phyloP scores from a whole-genome alignment of 2,329 filamentous ascomycete genomes.

The Trichoderma guizhouense region DNA sequence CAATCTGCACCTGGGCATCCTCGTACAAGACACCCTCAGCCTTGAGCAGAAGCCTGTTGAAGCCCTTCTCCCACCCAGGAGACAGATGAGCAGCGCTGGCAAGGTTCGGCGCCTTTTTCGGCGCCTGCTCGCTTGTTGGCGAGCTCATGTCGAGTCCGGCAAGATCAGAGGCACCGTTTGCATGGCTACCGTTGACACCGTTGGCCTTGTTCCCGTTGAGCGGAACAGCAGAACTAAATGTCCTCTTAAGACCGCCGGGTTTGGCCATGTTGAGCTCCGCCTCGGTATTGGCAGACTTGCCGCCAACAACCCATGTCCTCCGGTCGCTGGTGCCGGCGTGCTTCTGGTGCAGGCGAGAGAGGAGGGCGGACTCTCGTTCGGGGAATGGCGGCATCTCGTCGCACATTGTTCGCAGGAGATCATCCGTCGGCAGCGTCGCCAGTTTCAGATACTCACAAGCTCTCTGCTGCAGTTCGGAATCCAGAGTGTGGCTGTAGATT shows the following conservation, averaged over 20 bases:
- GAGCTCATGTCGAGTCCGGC: constrained; percentile 77
- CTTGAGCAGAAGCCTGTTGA: constrained; percentile 73
- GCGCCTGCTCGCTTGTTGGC: constrained; percentile 54
- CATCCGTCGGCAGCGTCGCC: constrained; percentile 81
- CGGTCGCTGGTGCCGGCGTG: constrained; percentile 90
- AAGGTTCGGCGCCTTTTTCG: constrained; percentile 71
- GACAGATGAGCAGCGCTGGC: constrained; percentile 90
- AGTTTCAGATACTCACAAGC: constrained; percentile 92
- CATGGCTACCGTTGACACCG: constrained; percentile 45
- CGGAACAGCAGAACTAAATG: constrained; percentile 64
- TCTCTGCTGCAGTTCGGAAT: constrained; percentile 92
- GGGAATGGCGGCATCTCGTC: constrained; percentile 99
- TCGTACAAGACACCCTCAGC: constrained; percentile 90
- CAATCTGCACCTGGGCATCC: constrained; percentile 89
- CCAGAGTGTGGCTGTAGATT: constrained; percentile 88
- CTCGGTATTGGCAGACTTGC: constrained; percentile 88
- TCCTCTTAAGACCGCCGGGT: constrained; percentile 77
- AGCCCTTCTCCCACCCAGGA: constrained; percentile 91
- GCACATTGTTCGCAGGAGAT: constrained; percentile 87
- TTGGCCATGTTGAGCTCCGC: constrained; percentile 78
- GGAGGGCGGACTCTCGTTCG: constrained; percentile 83
- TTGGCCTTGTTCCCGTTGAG: constrained; percentile 47
- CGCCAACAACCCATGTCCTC: constrained; percentile 95
- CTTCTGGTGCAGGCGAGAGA: constrained; percentile 92
- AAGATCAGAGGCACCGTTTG: constrained; percentile 61